Evolutionary conservation across 345 rosid genomes (phyloP).

Genomic region (Mercurialis annua): DNA sequence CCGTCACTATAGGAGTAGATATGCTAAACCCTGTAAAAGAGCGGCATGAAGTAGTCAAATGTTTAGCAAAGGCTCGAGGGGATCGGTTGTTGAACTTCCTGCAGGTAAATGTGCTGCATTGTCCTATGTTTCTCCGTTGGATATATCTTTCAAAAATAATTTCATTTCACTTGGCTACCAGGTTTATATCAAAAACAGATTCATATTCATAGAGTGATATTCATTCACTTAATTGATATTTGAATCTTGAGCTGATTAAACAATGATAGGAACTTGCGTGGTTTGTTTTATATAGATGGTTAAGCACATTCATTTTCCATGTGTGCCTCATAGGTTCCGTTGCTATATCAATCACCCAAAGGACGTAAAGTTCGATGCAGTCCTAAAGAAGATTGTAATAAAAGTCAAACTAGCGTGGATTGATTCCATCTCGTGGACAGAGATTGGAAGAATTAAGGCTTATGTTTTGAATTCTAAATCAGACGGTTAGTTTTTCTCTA

Average conservation of each 20-base stretch:
- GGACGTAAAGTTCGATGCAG: slow-evolving; percentile 30
- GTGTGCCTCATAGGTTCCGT: slow-evolving; percentile 40
- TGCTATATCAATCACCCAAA: slow-evolving; percentile 33
- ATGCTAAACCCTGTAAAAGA: slow-evolving; percentile 37
- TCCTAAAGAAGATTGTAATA: slow-evolving; percentile 59
- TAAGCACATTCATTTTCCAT: background rate
- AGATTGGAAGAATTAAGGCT: slow-evolving; percentile 66
- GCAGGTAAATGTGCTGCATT: slow-evolving; percentile 43
- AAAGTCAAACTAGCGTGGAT: slow-evolving; percentile 68
- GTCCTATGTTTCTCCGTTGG: background rate
- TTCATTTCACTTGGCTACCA: background rate
- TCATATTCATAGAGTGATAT: background rate
- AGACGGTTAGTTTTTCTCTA: slow-evolving; percentile 47
- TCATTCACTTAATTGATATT: background rate
- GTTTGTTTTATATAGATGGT: slow-evolving; percentile 7
- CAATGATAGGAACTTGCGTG: background rate
- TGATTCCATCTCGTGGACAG: slow-evolving; percentile 50
- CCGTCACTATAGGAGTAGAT: slow-evolving; percentile 24
- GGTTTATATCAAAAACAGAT: background rate
- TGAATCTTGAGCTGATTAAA: background rate
- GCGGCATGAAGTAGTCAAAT: slow-evolving; percentile 62
- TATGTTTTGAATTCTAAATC: slow-evolving; percentile 51
- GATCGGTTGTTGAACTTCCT: slow-evolving; percentile 72
- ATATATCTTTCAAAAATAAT: background rate
- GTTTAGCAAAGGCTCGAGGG: slow-evolving; percentile 60